Evolutionary conservation across 2,329 filamentous ascomycete species (phyloP).

Genomic region (Tothia fuscella): DNA sequence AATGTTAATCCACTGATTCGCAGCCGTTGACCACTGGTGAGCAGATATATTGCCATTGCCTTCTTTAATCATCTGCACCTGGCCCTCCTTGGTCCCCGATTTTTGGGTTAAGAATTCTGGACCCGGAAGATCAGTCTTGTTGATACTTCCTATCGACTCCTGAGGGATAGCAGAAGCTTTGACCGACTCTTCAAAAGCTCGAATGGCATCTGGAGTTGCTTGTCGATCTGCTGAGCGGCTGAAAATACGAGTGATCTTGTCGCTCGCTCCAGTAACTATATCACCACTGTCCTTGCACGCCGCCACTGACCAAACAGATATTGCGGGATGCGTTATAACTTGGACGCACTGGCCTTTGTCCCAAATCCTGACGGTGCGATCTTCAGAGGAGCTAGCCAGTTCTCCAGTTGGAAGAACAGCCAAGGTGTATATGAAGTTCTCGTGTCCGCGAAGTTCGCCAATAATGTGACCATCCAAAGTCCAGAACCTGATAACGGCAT

Average conservation of each 20-base stretch:
- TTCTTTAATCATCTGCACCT: slow-evolving; percentile 84
- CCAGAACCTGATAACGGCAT: slow-evolving; percentile 80
- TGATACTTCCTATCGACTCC: slow-evolving; percentile 57
- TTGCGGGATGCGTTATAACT: slow-evolving; percentile 92
- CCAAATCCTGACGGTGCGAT: slow-evolving; percentile 89
- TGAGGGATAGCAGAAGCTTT: slow-evolving; percentile 79
- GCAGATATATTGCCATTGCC: slow-evolving; percentile 71
- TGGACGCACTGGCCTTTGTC: slow-evolving; percentile 71
- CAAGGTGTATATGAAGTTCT: slow-evolving; percentile 88
- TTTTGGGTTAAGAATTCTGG: slow-evolving; percentile 75
- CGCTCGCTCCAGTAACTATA: slow-evolving; percentile 86
- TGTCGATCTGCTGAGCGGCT: slow-evolving; percentile 57
- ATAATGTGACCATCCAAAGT: slow-evolving; percentile 66
- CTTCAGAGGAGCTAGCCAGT: slow-evolving; percentile 82
- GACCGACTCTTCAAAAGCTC: slow-evolving; percentile 70
- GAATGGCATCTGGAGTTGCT: slow-evolving; percentile 55
- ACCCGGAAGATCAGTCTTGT: slow-evolving; percentile 84
- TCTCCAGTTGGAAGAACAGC: slow-evolving; percentile 69
- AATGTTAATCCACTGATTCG: slow-evolving; percentile 67
- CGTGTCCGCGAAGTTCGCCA: slow-evolving; percentile 72
- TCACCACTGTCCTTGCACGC: slow-evolving; percentile 72
- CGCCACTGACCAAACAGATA: slow-evolving; percentile 92
- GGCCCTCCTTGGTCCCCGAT: slow-evolving; percentile 87
- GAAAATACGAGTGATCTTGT: slow-evolving; percentile 75
- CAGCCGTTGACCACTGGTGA: slow-evolving; percentile 66